phyloP scores from a whole-genome alignment of 1,284 basidiomycete species.

The Apiotrichum mycotoxinovorans region DNA sequence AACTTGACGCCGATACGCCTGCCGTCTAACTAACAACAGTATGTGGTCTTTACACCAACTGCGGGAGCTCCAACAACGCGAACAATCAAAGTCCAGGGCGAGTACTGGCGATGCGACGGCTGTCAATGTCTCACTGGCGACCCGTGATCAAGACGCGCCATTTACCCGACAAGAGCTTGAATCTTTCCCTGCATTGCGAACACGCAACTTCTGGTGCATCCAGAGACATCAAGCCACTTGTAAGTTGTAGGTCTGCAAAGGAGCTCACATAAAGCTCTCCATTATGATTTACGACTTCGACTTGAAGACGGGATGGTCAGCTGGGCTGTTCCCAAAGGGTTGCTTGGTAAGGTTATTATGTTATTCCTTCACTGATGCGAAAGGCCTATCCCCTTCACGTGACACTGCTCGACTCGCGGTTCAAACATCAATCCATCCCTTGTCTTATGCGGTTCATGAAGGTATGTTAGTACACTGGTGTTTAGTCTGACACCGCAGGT shows the following conservation, averaged over 20 bases:
- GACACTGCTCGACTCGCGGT: constrained; percentile 27
- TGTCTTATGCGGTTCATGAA: constrained; percentile 20
- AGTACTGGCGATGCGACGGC: too few relatives aligned
- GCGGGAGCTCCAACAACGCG: too few relatives aligned
- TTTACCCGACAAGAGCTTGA: constrained; percentile 24
- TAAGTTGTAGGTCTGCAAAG: constrained; percentile 12
- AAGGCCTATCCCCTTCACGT: neutral
- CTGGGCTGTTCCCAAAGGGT: neutral
- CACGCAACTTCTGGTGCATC: constrained; percentile 40
- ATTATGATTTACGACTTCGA: neutral
- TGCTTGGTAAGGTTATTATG: neutral
- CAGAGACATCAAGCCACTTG: constrained; percentile 39
- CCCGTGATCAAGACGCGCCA: neutral
- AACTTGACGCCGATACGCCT: too few relatives aligned
- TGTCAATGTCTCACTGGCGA: too few relatives aligned
- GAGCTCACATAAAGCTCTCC: neutral
- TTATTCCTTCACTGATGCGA: neutral
- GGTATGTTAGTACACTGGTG: neutral
- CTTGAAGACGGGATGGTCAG: neutral
- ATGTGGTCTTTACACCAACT: too few relatives aligned
- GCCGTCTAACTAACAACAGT: too few relatives aligned
- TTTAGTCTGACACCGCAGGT: neutral
- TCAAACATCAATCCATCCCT: constrained; percentile 34
- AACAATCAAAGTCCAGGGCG: too few relatives aligned
- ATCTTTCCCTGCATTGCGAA: constrained; percentile 29